Evolutionary conservation across 2,329 filamentous ascomycete species (phyloP), one percentile per base, ranked within the genome.

Genomic region (Sclerotinia nivalis): DNA sequence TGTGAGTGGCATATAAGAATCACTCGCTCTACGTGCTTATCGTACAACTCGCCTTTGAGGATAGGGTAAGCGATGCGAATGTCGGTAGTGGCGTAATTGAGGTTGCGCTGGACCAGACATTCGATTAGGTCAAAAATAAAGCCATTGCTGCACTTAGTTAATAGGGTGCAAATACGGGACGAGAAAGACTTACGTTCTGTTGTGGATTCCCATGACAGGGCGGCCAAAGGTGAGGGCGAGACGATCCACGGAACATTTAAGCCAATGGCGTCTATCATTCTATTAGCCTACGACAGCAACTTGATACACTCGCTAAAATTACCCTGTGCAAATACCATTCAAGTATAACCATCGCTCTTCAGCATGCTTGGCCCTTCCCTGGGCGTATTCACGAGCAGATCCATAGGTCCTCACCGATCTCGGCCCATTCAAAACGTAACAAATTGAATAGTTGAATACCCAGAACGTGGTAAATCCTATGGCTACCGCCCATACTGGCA

Each of bases 271-370:
- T 4, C 85, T 87, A 71, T 40, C 60, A 49, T 34, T 54, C 62
- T 52, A 49, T 71, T 72, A 68, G 37, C n/a, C 20, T 31, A 56
- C 15, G 65, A 20, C 28, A 40, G 70, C 15, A 37, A 34, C 37
- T 22, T 60, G 71, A 15, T 69, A 25, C 43, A 50, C 37, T 37
- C 58, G 8, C 59, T 28, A 67, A 25, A 81, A 84, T 71, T 80
- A 89, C 87, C 85, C 86, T 47, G 85, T 84, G 13, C 85, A 87
- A 40, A 93, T 87, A 0, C 92, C 92, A 75, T 94, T 94, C 66
- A 94, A 79, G 77, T 91, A 94, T n/a, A 94, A 84, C 92, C 92
- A 95, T 75, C 89, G 86, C 80, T 94, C 91, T 66, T 88, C 83
- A 15, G 82, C 81, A 77, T 82, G 79, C n/a, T 76, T 83, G 0